A percentile compares a stretch with the other conserved stretches of the same genome.
These are phyloP conservation scores for Fulvia fulva DNA, from an alignment of 2,329 filamentous ascomycete genomes.

Conservation along the genomic window DNA sequence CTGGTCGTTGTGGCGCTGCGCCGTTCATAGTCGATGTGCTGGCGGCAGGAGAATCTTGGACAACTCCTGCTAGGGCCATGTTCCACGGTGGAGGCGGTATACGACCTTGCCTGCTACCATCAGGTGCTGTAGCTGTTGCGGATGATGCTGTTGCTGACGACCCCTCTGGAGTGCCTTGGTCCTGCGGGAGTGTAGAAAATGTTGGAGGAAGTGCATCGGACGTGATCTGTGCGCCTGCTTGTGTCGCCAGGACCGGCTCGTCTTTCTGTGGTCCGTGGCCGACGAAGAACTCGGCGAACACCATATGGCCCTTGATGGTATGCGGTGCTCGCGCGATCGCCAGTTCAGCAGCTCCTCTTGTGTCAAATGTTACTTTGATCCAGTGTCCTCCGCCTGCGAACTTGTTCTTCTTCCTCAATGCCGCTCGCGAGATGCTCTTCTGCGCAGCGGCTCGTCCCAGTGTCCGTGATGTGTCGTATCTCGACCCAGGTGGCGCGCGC, in stretches of 20 bases:
- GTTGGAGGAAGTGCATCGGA: slow-evolving; percentile 25
- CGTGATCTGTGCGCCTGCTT: slow-evolving; percentile 31
- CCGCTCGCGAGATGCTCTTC: slow-evolving; percentile 63
- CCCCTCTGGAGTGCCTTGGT: slow-evolving; percentile 27
- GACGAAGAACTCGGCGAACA: slow-evolving; percentile 47
- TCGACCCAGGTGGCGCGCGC: slow-evolving; percentile 70
- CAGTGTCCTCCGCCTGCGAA: slow-evolving; percentile 84
- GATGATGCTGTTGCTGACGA: slow-evolving; percentile 40
- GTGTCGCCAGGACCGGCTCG: slow-evolving; percentile 39
- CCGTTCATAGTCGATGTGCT: slow-evolving; percentile 9
- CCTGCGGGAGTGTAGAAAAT: slow-evolving; percentile 31
- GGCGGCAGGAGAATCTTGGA: slow-evolving; percentile 10
- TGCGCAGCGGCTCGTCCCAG: slow-evolving; percentile 68
- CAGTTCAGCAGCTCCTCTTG: slow-evolving; percentile 45
- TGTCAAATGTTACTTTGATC: slow-evolving; percentile 62
- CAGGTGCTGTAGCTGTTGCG: slow-evolving; percentile 35
- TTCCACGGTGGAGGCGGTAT: neutral
- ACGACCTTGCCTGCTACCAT: slow-evolving; percentile 1
- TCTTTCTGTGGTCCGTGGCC: slow-evolving; percentile 44
- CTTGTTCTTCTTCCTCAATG: slow-evolving; percentile 73
- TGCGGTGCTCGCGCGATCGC: slow-evolving; percentile 47
- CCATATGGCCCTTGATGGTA: slow-evolving; percentile 44
- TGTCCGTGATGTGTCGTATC: slow-evolving; percentile 71
- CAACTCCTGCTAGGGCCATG: neutral
- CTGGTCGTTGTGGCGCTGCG: neutral